A percentile compares a stretch with the other conserved stretches of the same genome.
These are phyloP conservation scores for Syzygium syzygioides DNA, from an alignment of 441 rosid species.

Conservation along the genomic window DNA sequence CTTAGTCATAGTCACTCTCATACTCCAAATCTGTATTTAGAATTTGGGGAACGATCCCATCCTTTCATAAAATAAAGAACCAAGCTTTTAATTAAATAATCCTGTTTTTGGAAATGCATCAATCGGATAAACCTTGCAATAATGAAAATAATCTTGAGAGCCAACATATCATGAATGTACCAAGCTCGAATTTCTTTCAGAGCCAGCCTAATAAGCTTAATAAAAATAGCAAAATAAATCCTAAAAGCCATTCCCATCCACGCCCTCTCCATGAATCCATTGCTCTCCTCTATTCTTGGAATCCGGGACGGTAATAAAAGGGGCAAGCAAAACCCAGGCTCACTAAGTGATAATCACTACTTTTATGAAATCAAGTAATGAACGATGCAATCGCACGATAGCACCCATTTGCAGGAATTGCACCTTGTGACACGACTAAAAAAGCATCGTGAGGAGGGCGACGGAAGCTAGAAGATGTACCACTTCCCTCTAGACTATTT, in stretches of 20 bases:
- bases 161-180: background rate
- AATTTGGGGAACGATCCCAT: background rate
- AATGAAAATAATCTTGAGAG: background rate
- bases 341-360: background rate
- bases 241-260: background rate
- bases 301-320: background rate
- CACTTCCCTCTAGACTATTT: background rate
- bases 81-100: background rate
- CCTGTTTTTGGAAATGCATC: background rate
- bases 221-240: background rate
- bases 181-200: background rate
- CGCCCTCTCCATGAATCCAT: background rate
- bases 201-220: background rate
- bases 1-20: background rate
- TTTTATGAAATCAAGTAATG: background rate
- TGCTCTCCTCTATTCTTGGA: background rate
- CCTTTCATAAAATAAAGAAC: background rate
- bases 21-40: background rate
- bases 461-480: background rate
- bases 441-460: background rate
- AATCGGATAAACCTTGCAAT: background rate
- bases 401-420: background rate
- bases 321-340: background rate
- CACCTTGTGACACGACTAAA: background rate
- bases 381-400: background rate